Conservation (phyloP, 2,329 filamentous ascomycete species). For the Sporothrix globosa region DNA sequence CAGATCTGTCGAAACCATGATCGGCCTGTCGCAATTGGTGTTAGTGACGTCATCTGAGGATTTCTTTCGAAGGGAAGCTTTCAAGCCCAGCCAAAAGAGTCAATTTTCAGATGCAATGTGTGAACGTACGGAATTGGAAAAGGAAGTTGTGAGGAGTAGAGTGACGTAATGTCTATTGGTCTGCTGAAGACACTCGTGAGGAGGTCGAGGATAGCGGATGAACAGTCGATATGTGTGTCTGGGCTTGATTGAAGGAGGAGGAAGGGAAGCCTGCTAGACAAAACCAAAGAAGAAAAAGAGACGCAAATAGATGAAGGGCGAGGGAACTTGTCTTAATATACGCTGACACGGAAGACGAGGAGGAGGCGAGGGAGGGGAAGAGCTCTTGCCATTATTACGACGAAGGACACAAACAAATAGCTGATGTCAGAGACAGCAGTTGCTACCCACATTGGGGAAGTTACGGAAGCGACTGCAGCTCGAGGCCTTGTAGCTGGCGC, state of each 20-base stretch:
- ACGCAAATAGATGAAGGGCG: background rate
- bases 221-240: background rate
- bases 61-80: background rate
- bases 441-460: constrained; percentile 26
- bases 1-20: constrained; percentile 12
- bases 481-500: constrained; percentile 10
- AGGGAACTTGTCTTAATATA: constrained; percentile 25
- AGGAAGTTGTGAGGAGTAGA: background rate
- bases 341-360: constrained; percentile 16
- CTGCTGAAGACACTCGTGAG: background rate
- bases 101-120: background rate
- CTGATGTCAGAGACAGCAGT: constrained; percentile 31
- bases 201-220: background rate
- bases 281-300: constrained; percentile 1
- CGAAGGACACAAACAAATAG: constrained; percentile 17
- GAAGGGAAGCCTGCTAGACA: constrained; percentile 2
- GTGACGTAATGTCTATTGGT: constrained; percentile 10
- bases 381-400: constrained; percentile 19
- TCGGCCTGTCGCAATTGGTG: background rate
- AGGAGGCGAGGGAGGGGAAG: constrained; percentile 9
- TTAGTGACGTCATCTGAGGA: background rate
- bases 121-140: too few relatives aligned
- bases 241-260: constrained; percentile 9
- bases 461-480: constrained; percentile 23
- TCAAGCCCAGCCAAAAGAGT: background rate